These are phyloP conservation scores for Ochromonas danica DNA, from an alignment of 108 stramenopile genomes.

Conservation along the genomic window DNA sequence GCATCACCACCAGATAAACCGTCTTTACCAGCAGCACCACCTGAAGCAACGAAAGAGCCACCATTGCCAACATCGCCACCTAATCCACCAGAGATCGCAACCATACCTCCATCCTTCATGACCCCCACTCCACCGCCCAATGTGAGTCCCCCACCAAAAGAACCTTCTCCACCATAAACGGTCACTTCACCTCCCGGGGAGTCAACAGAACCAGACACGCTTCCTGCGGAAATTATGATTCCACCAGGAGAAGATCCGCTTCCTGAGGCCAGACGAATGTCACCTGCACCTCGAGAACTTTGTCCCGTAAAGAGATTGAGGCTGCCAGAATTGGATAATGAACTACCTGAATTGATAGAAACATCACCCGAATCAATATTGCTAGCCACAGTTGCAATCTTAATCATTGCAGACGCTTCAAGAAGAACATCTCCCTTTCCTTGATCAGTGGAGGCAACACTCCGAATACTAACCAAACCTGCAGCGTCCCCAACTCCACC, in stretches of 20 bases:
- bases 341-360: conserved; percentile 18
- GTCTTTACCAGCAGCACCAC: background rate
- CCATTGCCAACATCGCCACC: background rate
- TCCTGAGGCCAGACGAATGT: background rate
- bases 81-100: too few relatives aligned
- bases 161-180: too few relatives aligned
- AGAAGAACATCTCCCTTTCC: too few relatives aligned
- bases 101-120: too few relatives aligned
- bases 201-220: background rate
- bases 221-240: background rate
- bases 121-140: too few relatives aligned
- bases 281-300: conserved; percentile 3
- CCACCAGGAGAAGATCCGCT: background rate
- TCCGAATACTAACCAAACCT: too few relatives aligned
- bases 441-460: too few relatives aligned
- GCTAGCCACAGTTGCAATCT: background rate
- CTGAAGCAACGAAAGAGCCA: background rate
- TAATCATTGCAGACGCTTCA: too few relatives aligned
- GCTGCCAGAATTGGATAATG: too few relatives aligned
- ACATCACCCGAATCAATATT: conserved; percentile 8
- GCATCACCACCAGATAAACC: conserved; percentile 8
- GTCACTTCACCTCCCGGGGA: too few relatives aligned
- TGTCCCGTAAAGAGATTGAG: too few relatives aligned
- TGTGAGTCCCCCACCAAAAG: too few relatives aligned
- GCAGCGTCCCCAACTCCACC: background rate